Percentiles rank a stretch among this genome's conserved stretches.
Evolutionary conservation across 257 asterid species (phyloP).

Genomic region (Gentiana straminea): DNA sequence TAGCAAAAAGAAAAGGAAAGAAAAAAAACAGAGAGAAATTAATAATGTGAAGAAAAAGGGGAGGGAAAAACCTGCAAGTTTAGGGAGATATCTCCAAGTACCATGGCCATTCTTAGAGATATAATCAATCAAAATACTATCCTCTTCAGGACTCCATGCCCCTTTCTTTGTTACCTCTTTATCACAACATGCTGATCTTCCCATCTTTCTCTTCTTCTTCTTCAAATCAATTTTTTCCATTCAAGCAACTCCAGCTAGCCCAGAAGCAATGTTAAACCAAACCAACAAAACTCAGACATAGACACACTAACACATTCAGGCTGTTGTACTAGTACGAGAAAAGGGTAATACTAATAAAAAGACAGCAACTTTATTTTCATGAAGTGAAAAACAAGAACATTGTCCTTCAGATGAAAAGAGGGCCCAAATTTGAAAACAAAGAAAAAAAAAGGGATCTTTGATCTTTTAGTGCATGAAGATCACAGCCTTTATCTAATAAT

Average conservation of each 20-base stretch:
- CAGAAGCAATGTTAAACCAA: slow-evolving; percentile 3
- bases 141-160: slow-evolving; percentile 65
- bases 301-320: not conserved
- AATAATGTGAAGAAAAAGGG: not conserved
- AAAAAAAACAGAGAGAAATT: too few relatives aligned
- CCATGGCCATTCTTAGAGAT: slow-evolving; percentile 49
- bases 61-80: slow-evolving; percentile 34
- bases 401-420: slow-evolving; percentile 9
- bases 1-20: too few relatives aligned
- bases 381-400: slow-evolving; percentile 4
- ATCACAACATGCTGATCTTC: slow-evolving; percentile 44
- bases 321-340: not conserved
- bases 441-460: slow-evolving; percentile 20
- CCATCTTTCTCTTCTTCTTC: slow-evolving; percentile 17
- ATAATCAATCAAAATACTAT: slow-evolving; percentile 56
- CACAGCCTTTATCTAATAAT: slow-evolving; percentile 18
- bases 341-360: not conserved
- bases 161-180: slow-evolving; percentile 50
- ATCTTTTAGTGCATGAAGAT: slow-evolving; percentile 36
- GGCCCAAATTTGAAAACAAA: slow-evolving; percentile 8
- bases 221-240: slow-evolving; percentile 26
- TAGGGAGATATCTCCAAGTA: slow-evolving; percentile 64
- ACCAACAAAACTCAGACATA: not conserved
- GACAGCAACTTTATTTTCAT: not conserved
- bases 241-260: slow-evolving; percentile 10